Evolutionary conservation across 495 filamentous ascomycete genomes (phyloP).

Genomic region (Coniosporium apollinis): DNA sequence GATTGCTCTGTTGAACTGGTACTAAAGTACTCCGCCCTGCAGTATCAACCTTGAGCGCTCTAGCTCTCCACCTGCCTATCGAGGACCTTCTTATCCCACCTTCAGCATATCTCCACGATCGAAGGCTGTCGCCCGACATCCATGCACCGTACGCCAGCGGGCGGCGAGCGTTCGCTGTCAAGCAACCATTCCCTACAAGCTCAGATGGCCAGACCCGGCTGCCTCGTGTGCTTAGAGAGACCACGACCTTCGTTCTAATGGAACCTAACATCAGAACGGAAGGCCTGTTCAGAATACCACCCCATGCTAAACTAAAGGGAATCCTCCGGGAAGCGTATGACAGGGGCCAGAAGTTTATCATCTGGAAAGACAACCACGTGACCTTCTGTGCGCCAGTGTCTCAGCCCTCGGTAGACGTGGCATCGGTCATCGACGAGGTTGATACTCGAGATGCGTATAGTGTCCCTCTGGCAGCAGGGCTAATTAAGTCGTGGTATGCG

Average conservation of each 20-base stretch:
- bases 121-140: conserved; percentile 30
- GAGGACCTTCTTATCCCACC: conserved; percentile 34
- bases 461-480: conserved; percentile 30
- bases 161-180: conserved; percentile 25
- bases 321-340: conserved; percentile 37
- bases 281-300: conserved; percentile 35
- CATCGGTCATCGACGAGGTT: conserved; percentile 22
- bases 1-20: too few relatives aligned
- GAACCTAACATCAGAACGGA: conserved; percentile 27
- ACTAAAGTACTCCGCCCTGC: conserved; percentile 2
- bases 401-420: conserved; percentile 11
- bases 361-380: conserved; percentile 28
- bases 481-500: conserved; percentile 40
- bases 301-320: conserved; percentile 29
- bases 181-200: conserved; percentile 26
- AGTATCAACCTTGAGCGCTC: conserved; percentile 31
- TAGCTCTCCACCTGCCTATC: conserved; percentile 33
- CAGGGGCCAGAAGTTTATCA: conserved; percentile 32
- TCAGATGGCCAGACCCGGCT: conserved; percentile 26
- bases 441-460: conserved; percentile 32
- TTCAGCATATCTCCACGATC: conserved; percentile 34
- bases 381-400: conserved; percentile 18
- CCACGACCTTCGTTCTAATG: conserved; percentile 32
- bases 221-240: conserved; percentile 34
- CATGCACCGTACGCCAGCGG: conserved; percentile 32